Evolutionary conservation across 495 filamentous ascomycete species (phyloP).

Genomic region (Penicillium coffeae): DNA sequence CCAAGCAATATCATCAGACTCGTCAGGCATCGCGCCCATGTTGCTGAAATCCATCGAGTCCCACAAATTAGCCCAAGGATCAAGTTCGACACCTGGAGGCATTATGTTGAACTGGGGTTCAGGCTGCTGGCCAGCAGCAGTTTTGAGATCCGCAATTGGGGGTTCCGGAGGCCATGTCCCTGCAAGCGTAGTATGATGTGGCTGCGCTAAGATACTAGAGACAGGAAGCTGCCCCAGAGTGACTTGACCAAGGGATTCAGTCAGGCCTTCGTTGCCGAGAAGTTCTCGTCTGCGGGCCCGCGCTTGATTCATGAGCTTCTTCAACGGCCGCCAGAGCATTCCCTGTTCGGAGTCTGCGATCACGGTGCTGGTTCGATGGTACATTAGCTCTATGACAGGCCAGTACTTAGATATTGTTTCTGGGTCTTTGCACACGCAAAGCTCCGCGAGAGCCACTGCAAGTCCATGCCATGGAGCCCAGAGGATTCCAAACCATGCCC

Average conservation of each 20-base stretch:
- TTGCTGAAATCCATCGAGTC: constrained; percentile 26
- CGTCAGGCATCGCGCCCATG: neutral
- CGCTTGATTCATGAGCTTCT: constrained; percentile 56
- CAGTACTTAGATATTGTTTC: constrained; percentile 68
- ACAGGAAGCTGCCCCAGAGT: neutral
- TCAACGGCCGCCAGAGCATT: constrained; percentile 67
- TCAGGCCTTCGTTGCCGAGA: constrained; percentile 1
- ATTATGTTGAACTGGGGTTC: constrained; percentile 1
- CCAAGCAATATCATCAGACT: constrained; percentile 25
- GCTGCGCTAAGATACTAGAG: neutral
- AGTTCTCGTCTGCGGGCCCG: constrained; percentile 20
- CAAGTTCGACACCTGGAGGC: neutral
- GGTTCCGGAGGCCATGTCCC: no score
- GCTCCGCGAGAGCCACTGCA: constrained; percentile 59
- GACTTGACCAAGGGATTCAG: constrained; percentile 1
- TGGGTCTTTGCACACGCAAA: constrained; percentile 61
- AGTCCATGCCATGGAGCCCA: constrained; percentile 48
- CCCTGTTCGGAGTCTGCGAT: constrained; percentile 52
- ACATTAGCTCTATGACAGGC: constrained; percentile 60
- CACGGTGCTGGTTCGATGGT: constrained; percentile 46
- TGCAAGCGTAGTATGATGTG: neutral
- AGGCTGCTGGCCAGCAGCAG: constrained; percentile 3
- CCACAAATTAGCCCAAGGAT: constrained; percentile 29
- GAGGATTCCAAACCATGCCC: constrained; percentile 37
- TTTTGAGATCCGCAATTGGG: no score